Percentiles rank a stretch among this genome's conserved stretches.
Conservation (phyloP, 164 flowering plant species). For the Umbilicus rupestris region DNA sequence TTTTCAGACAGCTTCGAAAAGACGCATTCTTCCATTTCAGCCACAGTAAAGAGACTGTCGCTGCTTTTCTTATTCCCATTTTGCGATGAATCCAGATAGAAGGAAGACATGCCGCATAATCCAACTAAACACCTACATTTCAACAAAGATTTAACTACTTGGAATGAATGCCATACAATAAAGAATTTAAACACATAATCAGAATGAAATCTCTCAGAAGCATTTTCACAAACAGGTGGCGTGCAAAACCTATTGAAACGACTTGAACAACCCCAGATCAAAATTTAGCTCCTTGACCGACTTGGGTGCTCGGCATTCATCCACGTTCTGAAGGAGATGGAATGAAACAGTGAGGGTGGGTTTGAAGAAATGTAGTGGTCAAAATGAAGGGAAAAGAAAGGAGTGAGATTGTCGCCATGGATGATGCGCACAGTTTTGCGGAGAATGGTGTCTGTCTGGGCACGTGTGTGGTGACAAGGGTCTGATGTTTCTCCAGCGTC, state of each 20-base stretch:
- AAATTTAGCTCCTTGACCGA: neutral
- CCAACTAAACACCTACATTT: neutral
- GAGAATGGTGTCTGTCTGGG: neutral
- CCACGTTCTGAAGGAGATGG: neutral
- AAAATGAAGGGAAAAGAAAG: neutral
- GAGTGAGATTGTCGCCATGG: neutral
- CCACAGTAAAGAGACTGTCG: slow-evolving; percentile 12
- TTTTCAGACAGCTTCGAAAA: slow-evolving; percentile 38
- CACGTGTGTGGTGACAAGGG: neutral
- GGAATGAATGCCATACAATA: neutral
- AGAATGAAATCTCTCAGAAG: neutral
- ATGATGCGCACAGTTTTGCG: neutral
- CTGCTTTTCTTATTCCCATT: slow-evolving; percentile 19
- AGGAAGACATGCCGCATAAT: slow-evolving; percentile 15
- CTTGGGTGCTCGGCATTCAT: neutral
- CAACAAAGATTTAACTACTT: neutral
- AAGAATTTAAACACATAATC: neutral
- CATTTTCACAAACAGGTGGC: neutral
- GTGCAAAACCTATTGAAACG: neutral
- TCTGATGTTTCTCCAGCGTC: neutral
- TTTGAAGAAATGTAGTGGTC: neutral
- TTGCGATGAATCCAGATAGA: slow-evolving; percentile 18
- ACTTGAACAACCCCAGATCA: neutral
- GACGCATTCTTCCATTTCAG: slow-evolving; percentile 38
- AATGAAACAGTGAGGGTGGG: neutral